Evolutionary conservation across 2,329 filamentous ascomycete species (phyloP).

Genomic region (Helicocarpus griseus): DNA sequence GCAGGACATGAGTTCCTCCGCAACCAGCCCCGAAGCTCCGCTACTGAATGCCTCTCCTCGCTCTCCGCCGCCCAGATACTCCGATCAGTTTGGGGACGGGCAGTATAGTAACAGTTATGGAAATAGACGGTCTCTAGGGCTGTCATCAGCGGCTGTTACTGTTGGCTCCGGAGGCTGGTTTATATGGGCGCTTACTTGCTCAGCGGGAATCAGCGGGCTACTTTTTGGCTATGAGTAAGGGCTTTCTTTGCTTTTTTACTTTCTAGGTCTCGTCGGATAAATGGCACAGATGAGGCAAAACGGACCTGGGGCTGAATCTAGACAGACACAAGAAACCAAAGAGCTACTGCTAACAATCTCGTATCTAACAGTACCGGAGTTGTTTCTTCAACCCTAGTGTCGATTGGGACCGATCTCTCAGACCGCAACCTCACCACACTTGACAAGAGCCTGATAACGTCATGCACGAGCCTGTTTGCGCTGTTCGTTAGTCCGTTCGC

Average conservation of each 20-base stretch:
- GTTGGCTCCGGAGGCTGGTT: constrained; percentile 25
- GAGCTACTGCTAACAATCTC: background rate
- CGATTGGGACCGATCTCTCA: constrained; percentile 45
- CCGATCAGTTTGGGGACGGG: background rate
- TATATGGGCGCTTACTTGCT: constrained; percentile 47
- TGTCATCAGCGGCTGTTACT: background rate
- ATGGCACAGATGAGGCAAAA: too few species aligned
- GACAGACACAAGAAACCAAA: too few species aligned
- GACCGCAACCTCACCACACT: constrained; percentile 40
- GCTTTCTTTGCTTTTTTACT: background rate
- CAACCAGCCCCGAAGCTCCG: constrained; percentile 19
- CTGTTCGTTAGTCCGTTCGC: constrained; percentile 47
- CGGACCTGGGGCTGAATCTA: too few species aligned
- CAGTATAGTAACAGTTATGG: background rate
- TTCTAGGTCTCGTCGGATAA: background rate
- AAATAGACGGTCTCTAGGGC: background rate
- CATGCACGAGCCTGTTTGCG: constrained; percentile 48
- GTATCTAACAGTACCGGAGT: constrained; percentile 44
- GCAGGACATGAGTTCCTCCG: constrained; percentile 16
- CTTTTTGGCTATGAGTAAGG: constrained; percentile 53
- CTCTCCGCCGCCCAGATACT: constrained; percentile 3
- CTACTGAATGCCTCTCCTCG: constrained; percentile 18
- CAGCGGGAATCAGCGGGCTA: constrained; percentile 48
- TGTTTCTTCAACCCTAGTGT: constrained; percentile 51
- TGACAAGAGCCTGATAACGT: constrained; percentile 51